A percentile compares a stretch with the other conserved stretches of the same genome.
These are phyloP conservation scores for Oxalis stricta DNA, from an alignment of 441 rosid genomes.

Conservation along the genomic window DNA sequence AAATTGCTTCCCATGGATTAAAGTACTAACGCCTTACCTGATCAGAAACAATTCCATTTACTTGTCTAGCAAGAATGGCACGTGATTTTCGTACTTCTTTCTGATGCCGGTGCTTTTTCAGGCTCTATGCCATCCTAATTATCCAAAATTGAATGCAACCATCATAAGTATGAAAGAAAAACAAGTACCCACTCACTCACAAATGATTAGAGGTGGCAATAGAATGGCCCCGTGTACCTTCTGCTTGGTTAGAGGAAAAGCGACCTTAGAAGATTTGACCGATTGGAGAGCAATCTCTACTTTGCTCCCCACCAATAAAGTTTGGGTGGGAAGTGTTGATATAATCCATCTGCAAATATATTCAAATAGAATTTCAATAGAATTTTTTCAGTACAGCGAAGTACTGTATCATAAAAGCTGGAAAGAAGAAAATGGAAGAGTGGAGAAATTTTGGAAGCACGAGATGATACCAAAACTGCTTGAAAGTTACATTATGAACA, in stretches of 20 bases:
- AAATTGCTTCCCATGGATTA: slow-evolving; percentile 1
- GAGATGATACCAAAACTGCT: background rate
- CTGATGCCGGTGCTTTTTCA: slow-evolving; percentile 61
- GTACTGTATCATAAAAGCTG: background rate
- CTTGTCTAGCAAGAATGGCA: slow-evolving; percentile 66
- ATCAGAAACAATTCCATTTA: slow-evolving; percentile 65
- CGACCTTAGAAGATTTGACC: slow-evolving; percentile 46
- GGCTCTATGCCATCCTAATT: slow-evolving; percentile 54
- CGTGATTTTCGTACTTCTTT: slow-evolving; percentile 44
- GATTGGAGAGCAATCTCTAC: slow-evolving; percentile 66
- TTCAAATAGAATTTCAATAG: background rate
- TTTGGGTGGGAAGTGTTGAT: slow-evolving; percentile 90
- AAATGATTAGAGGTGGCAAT: background rate
- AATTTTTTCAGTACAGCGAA: background rate
- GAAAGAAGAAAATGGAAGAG: background rate
- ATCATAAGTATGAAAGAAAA: background rate
- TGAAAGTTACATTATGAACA: too few relatives aligned
- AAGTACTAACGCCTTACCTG: slow-evolving; percentile 37
- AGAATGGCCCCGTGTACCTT: slow-evolving; percentile 30
- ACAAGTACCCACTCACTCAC: background rate
- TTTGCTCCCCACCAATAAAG: slow-evolving; percentile 84
- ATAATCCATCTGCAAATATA: slow-evolving; percentile 74
- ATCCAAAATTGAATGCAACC: slow-evolving; percentile 4
- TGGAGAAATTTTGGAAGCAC: background rate
- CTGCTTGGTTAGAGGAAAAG: slow-evolving; percentile 32